Percentiles rank a stretch among this genome's conserved stretches.
Evolutionary conservation across 176 grass and related monocot species (phyloP).

Genomic region (Ensete glaucum): DNA sequence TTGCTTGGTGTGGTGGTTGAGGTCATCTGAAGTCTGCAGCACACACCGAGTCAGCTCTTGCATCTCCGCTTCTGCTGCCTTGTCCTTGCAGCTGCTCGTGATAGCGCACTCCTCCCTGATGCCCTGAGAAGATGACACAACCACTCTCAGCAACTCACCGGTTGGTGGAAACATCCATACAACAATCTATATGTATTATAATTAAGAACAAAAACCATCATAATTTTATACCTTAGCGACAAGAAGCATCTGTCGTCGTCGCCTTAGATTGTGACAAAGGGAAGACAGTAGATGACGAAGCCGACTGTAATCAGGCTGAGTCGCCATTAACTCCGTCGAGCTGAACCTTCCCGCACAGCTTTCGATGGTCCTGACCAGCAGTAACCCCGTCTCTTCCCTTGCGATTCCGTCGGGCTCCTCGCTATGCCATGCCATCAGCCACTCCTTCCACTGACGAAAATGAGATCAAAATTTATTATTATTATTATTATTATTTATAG

Average conservation of each 20-base stretch:
- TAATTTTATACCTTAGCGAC: not conserved
- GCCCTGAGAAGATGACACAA: not conserved
- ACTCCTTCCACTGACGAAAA: constrained; percentile 48
- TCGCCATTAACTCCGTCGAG: constrained; percentile 8
- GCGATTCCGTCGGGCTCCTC: not conserved
- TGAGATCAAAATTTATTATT: not conserved
- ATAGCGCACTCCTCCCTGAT: too few relatives aligned
- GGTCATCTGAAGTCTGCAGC: constrained; percentile 4
- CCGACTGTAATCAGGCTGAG: not conserved
- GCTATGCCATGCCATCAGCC: constrained; percentile 38
- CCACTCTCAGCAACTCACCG: not conserved
- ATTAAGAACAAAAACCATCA: not conserved
- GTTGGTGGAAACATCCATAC: too few relatives aligned
- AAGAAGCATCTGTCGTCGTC: constrained; percentile 12
- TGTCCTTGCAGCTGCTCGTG: not conserved
- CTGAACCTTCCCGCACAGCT: constrained; percentile 49
- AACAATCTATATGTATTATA: too few relatives aligned
- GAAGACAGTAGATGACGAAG: constrained; percentile 36
- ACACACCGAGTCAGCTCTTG: constrained; percentile 35
- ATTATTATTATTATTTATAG: not conserved
- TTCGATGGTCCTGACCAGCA: constrained; percentile 52
- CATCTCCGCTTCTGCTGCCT: constrained; percentile 25
- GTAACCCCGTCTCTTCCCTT: constrained; percentile 31
- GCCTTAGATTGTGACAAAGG: constrained; percentile 27
- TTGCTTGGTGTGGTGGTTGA: constrained; percentile 23